Base-by-base conservation (phyloP, 148 eudicot genomes). In the Suaeda aralocaspica region DNA sequence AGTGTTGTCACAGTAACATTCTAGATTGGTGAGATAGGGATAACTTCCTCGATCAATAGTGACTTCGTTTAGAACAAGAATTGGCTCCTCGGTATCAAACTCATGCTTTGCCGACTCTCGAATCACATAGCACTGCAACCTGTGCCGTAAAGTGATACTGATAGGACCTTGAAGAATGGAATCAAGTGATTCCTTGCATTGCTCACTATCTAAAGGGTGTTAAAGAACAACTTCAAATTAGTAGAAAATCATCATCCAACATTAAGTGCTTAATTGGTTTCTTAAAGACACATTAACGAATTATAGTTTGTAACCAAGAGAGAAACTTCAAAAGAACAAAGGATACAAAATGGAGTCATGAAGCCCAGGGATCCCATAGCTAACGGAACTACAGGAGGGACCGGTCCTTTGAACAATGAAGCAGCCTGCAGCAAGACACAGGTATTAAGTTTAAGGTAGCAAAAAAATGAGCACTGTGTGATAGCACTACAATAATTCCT, bases 301-400 rank as follows among this genome's bases (percentile, higher is more conserved):
- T n/a, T 18, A 45, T 31, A 9, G 10, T 21, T 31, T 24, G 7
- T 0, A 25, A n/a, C 24, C 41, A 41, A 45, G 18, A 21, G 56
- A 25, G 18, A 36, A 19, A 52, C 9, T 39, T 1, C 46, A 33
- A n/a, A 71, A 63, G 61, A 41, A 73, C 49, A 68, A 59, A 87
- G 98, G 98, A 94, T 91, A 94, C 98, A 69, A 41, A 91, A 94
- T 59, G 96, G 92, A 63, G 98, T 94, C 98, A 94, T 91, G 83
- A 94, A 94, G 72, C 98, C 98, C 75, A 94, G 73, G 13, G 98
- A 94, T 73, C 98, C 98, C 77, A 94, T 76, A 60, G 97, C 84
- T 71, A 91, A 91, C 64, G 98, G 91, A 65, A 94, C 92, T 26
- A 94, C 68, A 4, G 96, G 98, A 74, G 98, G 98, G 75, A 89